Evolutionary conservation across 1,284 basidiomycete genomes (phyloP).

Genomic region (Leccinum subfulvum): DNA sequence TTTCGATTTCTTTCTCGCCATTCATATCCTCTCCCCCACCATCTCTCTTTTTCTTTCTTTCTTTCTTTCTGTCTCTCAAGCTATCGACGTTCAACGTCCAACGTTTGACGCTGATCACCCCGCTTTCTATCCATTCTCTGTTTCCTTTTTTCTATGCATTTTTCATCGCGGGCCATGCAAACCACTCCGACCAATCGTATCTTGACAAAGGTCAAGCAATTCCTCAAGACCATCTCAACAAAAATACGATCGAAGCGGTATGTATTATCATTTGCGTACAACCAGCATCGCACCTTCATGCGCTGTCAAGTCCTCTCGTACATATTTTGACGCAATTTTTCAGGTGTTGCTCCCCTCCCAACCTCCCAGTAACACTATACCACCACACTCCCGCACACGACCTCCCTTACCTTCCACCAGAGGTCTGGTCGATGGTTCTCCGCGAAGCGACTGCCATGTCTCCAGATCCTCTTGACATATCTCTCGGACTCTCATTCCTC

Average conservation of each 20-base stretch:
- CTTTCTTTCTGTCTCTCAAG: background rate
- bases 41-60: background rate
- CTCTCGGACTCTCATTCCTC: slow-evolving; percentile 50
- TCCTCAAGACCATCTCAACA: slow-evolving; percentile 15
- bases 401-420: slow-evolving; percentile 50
- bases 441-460: slow-evolving; percentile 47
- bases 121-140: background rate
- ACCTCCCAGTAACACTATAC: slow-evolving; percentile 15
- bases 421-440: slow-evolving; percentile 61
- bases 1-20: background rate
- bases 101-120: background rate
- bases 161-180: slow-evolving; percentile 15
- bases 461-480: slow-evolving; percentile 46
- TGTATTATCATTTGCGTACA: background rate
- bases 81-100: slow-evolving; percentile 3
- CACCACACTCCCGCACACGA: slow-evolving; percentile 32
- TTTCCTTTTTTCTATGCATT: background rate
- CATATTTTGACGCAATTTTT: slow-evolving; percentile 7
- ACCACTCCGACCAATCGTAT: slow-evolving; percentile 9
- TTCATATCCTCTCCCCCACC: background rate
- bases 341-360: slow-evolving; percentile 12
- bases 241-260: slow-evolving; percentile 19
- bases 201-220: slow-evolving; percentile 18
- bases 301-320: background rate
- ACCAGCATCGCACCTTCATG: background rate